Conservation (phyloP, 2,329 filamentous ascomycete species). For the Aspergillus fructus region DNA sequence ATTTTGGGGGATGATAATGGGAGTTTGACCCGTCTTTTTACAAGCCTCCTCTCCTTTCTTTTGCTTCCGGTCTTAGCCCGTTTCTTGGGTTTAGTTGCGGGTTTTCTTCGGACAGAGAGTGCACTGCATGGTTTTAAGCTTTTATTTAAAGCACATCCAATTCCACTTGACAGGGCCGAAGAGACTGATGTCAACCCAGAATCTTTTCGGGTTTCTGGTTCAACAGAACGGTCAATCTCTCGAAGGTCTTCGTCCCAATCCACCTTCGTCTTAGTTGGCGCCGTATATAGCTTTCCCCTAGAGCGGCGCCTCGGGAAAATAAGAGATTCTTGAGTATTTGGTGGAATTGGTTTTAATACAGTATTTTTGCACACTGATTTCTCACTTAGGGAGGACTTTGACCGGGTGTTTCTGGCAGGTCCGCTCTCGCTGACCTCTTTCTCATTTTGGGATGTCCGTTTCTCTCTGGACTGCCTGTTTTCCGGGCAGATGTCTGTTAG, state of each 20-base stretch:
- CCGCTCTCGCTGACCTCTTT: neutral
- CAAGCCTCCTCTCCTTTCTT: neutral
- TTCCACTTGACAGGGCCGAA: conserved; percentile 13
- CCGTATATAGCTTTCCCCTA: conserved; percentile 19
- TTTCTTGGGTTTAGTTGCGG: neutral
- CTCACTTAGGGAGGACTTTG: neutral
- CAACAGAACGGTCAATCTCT: conserved; percentile 22
- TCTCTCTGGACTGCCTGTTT: neutral
- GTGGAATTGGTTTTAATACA: neutral
- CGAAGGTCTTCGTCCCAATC: conserved; percentile 34
- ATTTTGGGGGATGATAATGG: neutral
- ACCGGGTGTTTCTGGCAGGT: neutral
- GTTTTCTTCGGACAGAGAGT: neutral
- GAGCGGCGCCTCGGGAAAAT: conserved; percentile 16
- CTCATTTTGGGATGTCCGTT: neutral
- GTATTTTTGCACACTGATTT: neutral
- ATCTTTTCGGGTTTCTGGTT: neutral
- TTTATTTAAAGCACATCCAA: neutral
- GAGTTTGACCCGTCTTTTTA: neutral
- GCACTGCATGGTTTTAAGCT: neutral
- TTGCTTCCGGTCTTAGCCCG: neutral
- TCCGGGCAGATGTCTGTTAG: neutral
- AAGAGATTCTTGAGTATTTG: conserved; percentile 20
- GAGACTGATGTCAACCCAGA: conserved; percentile 15
- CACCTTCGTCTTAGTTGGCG: conserved; percentile 18